A percentile compares a stretch with the other conserved stretches of the same genome.
Conservation (phyloP, 768 basidiomycete species). For the Plicaturopsis crispa region DNA sequence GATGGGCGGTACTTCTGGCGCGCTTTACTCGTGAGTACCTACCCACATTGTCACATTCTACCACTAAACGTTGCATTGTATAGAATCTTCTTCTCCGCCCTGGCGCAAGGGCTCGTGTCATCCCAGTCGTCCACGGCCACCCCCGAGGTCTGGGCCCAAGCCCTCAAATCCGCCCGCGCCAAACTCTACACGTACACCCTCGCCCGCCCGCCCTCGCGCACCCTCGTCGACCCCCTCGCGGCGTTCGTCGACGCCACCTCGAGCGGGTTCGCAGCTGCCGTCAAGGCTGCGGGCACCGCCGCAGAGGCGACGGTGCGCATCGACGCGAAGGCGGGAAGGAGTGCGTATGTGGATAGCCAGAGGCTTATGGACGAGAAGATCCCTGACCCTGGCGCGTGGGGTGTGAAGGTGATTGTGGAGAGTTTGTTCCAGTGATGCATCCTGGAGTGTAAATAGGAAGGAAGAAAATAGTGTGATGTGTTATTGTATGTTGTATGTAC, state of each 20-base stretch:
- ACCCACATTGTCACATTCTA: too few species aligned
- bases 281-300: constrained; percentile 52
- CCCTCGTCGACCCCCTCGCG: constrained; percentile 85
- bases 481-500: too few species aligned
- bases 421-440: constrained; percentile 32
- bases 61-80: background rate
- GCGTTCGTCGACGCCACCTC: constrained; percentile 51
- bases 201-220: constrained; percentile 84
- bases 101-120: constrained; percentile 63
- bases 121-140: constrained; percentile 25
- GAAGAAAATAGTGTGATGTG: too few species aligned
- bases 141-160: constrained; percentile 48
- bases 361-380: constrained; percentile 54
- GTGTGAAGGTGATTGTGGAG: constrained; percentile 69
- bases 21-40: constrained; percentile 74
- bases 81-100: constrained; percentile 87
- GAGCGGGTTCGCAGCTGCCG: constrained; percentile 40
- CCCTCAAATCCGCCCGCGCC: constrained; percentile 48
- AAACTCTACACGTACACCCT: constrained; percentile 79
- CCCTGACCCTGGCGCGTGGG: constrained; percentile 91
- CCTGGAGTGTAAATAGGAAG: too few species aligned
- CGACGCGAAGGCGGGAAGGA: constrained; percentile 81
- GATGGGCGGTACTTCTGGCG: constrained; percentile 92
- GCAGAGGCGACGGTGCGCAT: constrained; percentile 70
- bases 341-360: constrained; percentile 76